A percentile compares a stretch with the other conserved stretches of the same genome.
These are phyloP conservation scores for Poteriospumella lacustris DNA, from an alignment of 108 stramenopile genomes.

Conservation along the genomic window DNA sequence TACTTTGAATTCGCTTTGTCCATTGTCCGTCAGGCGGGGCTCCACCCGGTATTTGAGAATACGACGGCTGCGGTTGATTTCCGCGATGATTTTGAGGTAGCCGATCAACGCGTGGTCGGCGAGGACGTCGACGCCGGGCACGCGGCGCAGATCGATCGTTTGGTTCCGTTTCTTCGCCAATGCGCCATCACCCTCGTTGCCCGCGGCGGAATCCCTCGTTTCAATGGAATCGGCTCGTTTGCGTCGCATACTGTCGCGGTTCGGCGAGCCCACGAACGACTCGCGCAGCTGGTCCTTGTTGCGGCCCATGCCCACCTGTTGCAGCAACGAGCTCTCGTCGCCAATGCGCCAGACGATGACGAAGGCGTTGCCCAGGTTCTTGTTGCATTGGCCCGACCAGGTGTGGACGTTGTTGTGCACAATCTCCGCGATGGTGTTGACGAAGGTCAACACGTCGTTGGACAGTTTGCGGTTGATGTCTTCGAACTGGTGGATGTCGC, in stretches of 20 bases:
- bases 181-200: not conserved
- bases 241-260: not conserved
- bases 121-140: constrained; percentile 33
- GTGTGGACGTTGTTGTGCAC: constrained; percentile 74
- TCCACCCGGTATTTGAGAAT: not conserved
- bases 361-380: constrained; percentile 85
- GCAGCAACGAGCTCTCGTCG: constrained; percentile 25
- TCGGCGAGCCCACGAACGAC: not conserved
- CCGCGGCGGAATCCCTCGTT: not conserved
- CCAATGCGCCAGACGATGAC: constrained; percentile 86
- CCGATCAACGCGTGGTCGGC: constrained; percentile 34
- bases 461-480: constrained; percentile 60
- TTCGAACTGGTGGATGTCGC: constrained; percentile 80
- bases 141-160: constrained; percentile 26
- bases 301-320: too few species aligned
- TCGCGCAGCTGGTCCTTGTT: not conserved
- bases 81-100: constrained; percentile 38
- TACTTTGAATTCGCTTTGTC: constrained; percentile 23
- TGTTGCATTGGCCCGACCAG: constrained; percentile 89
- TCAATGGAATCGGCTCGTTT: not conserved
- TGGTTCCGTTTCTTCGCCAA: not conserved
- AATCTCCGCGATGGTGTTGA: constrained; percentile 83
- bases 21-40: constrained; percentile 5
- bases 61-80: constrained; percentile 24
- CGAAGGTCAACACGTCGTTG: constrained; percentile 85